Percentiles rank a stretch among this genome's conserved stretches.
Conservation (phyloP, 371 early-diverging fungal genomes). For the Mortierella sp. region DNA sequence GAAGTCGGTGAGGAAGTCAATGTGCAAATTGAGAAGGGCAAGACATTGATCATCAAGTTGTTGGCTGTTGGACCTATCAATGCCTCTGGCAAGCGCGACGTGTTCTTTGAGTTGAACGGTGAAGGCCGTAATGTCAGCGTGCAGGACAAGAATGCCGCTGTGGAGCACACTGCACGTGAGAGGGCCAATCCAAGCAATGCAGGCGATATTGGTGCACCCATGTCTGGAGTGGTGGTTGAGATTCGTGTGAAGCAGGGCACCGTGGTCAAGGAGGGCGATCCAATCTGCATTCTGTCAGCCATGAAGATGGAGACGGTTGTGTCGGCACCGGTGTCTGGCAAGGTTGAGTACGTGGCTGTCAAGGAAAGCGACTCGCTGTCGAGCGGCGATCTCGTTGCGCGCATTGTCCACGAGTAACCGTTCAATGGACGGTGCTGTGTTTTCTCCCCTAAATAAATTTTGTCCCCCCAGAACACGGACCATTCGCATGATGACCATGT, state of each 20-base stretch:
- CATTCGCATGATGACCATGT: no score
- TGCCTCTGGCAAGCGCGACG: constrained; percentile 85
- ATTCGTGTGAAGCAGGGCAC: constrained; percentile 83
- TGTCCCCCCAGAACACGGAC: no score
- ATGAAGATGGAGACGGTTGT: constrained; percentile 99
- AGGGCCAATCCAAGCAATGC: constrained; percentile 82
- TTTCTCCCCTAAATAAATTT: no score
- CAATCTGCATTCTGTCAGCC: constrained; percentile 89
- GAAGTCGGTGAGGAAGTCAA: constrained; percentile 88
- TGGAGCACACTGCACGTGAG: constrained; percentile 73
- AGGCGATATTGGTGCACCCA: constrained; percentile 94
- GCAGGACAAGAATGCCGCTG: constrained; percentile 64
- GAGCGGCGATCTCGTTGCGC: constrained; percentile 83
- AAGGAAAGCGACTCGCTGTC: constrained; percentile 81
- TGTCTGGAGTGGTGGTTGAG: constrained; percentile 94
- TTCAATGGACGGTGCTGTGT: neutral
- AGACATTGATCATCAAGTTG: constrained; percentile 89
- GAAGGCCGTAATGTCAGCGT: constrained; percentile 89
- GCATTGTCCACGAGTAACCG: constrained; percentile 63
- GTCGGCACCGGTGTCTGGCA: constrained; percentile 83
- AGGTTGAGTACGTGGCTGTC: constrained; percentile 75
- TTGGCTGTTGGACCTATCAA: constrained; percentile 90
- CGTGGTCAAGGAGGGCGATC: constrained; percentile 88
- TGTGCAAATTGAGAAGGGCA: constrained; percentile 88
- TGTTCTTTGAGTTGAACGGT: constrained; percentile 95